Evolutionary conservation across 2,329 filamentous ascomycete species (phyloP), one percentile per base, ranked within the genome.

Genomic region (Tricladium varicosporioides): DNA sequence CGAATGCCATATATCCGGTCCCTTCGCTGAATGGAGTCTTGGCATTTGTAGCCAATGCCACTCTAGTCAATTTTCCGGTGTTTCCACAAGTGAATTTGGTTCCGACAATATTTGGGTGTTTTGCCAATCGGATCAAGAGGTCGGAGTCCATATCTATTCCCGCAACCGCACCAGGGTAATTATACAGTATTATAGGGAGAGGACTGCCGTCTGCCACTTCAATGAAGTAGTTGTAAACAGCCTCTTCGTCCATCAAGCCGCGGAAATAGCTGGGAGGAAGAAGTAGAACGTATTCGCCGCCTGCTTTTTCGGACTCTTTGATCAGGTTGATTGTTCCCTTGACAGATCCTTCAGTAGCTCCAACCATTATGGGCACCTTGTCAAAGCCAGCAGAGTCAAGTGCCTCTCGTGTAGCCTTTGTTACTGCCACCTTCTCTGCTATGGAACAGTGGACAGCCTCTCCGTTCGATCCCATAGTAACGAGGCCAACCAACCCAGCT

Each of bases 41-140:
- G 56, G 91, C 89, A 65, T 88, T 77, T 48, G 87, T 84, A 47
- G 85, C 89, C 13, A 81, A 74, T 5, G 91, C 90, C 4, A 96
- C 89, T 32, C 91, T 86, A 11, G 91, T 93, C 63, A 95, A 81
- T 76, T 95, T 96, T 62, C 91, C 91, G 1, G 90, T 94, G 78
- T 91, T 94, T 63, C 89, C 91, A 71, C 91, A 95, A 43, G 91
- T 96, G 79, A 96, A 95, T 74, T 96, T 96, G 54, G 90, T 92
- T 61, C 91, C 91, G 61, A 92, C 77, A 68, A 96, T 91, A 75
- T 95, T 95, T 63, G 86, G 84, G 75, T 95, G 91, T 70, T 85
- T 76, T 46, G 87, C 88, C 40, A 96, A 83, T 70, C 81, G 82
- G 76, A 94, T 91, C 67, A 96, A 82, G 58, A 93, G 80, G 71